phyloP scores from a whole-genome alignment of 73 alveolate genomes.

The Stentor roeselii region DNA sequence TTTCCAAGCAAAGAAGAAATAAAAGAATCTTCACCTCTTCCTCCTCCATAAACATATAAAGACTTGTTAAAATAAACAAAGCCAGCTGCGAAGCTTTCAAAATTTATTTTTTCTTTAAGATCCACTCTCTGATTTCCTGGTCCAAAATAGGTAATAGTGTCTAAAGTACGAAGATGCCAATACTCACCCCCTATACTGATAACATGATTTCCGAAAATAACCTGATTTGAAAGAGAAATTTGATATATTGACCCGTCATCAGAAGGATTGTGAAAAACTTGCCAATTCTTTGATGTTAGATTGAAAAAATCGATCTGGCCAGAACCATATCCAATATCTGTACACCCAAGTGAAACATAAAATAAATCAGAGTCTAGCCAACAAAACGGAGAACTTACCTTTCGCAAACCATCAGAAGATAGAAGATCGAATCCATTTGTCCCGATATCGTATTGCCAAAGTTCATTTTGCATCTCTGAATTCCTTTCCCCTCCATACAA shows the following conservation, averaged over 20 bases:
- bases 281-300: not conserved
- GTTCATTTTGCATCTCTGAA: not conserved
- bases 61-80: not conserved
- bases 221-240: not conserved
- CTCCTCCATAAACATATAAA: not conserved
- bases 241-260: not conserved
- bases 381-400: not conserved
- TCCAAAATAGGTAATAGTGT: not conserved
- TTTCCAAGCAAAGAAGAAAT: not conserved
- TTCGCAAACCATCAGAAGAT: not conserved
- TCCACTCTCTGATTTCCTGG: not conserved
- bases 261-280: not conserved
- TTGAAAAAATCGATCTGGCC: not conserved
- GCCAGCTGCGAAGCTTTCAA: not conserved
- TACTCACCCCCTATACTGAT: not conserved
- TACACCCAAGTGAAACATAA: not conserved
- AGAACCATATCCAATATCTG: not conserved
- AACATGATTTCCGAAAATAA: not conserved
- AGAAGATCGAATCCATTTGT: not conserved
- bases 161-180: not conserved
- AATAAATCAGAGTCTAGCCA: not conserved
- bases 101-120: not conserved
- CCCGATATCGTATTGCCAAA: not conserved
- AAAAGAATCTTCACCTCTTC: not conserved
- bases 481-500: not conserved